Base-by-base conservation (phyloP, 495 filamentous ascomycete genomes). In the Xylaria flabelliformis region DNA sequence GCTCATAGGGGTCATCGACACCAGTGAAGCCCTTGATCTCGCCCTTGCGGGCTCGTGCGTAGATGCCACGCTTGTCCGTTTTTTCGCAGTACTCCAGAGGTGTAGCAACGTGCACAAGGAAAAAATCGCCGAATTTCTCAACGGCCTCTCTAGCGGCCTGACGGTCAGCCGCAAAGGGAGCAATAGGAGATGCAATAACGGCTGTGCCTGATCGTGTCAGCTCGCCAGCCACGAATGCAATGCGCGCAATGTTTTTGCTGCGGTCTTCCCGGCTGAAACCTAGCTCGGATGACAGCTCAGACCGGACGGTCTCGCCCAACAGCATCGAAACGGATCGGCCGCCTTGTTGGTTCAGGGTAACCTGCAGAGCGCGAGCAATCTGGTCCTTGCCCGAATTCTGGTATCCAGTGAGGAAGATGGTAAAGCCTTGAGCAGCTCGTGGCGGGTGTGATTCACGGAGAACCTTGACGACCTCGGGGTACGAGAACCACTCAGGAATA, bases 401-500 rank as follows among this genome's bases (percentile, higher is more conserved):
- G 88, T 95, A 98, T 73, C 96, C 96, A 12, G 97, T 98, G 58
- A 99, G 87, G 90, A 99, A 97, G 84, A 99, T 90, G 64, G 97
- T 98, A 89, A 98, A 98, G 73, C 96, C 96, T 86, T 99, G 97
- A 77, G 88, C 85, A 77, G 88, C 90, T 71, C 96, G 91, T 48
- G 97, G 89, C 9, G 95, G 97, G 83, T 97, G 94, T 72, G 94
- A 97, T 84, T 99, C 93, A 74, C 96, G 88, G 64, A 99, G 91
- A 58, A 98, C 96, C 81, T 90, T 91, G 82, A 99, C 96, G 74
- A 99, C 97, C 85, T 99, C 97, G 70, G 97, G 94, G 85, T 99
- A 99, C 26, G 96, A 98, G 88, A 99, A 99, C 96, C 96, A 99
- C 81, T 97, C 94, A 69, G 96, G 96, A 78, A 99, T 99, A 74